Percentiles rank a stretch among this genome's conserved stretches.
These are phyloP conservation scores for Debaryomyces subglobosus DNA, from an alignment of 1,139 yeast species.

Conservation along the genomic window DNA sequence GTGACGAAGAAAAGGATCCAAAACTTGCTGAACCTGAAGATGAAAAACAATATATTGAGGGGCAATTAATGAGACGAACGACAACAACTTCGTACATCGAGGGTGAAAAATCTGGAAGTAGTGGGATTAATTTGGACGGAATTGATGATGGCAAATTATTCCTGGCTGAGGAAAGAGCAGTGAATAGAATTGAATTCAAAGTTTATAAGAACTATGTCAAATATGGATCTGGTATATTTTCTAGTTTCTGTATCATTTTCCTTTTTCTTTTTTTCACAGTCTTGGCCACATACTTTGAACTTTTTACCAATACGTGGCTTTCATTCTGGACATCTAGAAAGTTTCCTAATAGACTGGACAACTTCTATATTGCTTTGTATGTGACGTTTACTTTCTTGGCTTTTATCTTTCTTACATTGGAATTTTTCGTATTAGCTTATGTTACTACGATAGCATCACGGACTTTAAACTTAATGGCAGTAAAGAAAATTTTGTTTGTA, in stretches of 20 bases:
- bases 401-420: slow-evolving; percentile 37
- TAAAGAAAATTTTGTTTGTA: slow-evolving; percentile 46
- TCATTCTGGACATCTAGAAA: slow-evolving; percentile 77
- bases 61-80: slow-evolving; percentile 23
- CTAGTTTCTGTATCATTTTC: slow-evolving; percentile 19
- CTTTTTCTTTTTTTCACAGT: slow-evolving; percentile 25
- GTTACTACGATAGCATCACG: slow-evolving; percentile 54
- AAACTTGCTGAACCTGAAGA: slow-evolving; percentile 11
- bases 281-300: slow-evolving; percentile 56
- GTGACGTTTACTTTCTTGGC: slow-evolving; percentile 54
- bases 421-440: slow-evolving; percentile 52
- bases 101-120: slow-evolving; percentile 26
- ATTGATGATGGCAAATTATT: slow-evolving; percentile 35
- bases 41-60: slow-evolving; percentile 17
- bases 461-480: slow-evolving; percentile 45
- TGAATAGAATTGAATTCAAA: slow-evolving; percentile 35
- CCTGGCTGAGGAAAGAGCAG: slow-evolving; percentile 38
- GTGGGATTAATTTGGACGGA: slow-evolving; percentile 22
- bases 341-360: slow-evolving; percentile 48
- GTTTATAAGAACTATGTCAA: slow-evolving; percentile 51
- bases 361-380: slow-evolving; percentile 74
- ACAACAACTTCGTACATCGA: slow-evolving; percentile 6
- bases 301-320: slow-evolving; percentile 80
- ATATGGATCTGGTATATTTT: slow-evolving; percentile 58
- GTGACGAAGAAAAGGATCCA: slow-evolving; percentile 15